Evolutionary conservation across 2,329 filamentous ascomycete genomes (phyloP).

Genomic region (Immersiporthe knoxdaviesiana): DNA sequence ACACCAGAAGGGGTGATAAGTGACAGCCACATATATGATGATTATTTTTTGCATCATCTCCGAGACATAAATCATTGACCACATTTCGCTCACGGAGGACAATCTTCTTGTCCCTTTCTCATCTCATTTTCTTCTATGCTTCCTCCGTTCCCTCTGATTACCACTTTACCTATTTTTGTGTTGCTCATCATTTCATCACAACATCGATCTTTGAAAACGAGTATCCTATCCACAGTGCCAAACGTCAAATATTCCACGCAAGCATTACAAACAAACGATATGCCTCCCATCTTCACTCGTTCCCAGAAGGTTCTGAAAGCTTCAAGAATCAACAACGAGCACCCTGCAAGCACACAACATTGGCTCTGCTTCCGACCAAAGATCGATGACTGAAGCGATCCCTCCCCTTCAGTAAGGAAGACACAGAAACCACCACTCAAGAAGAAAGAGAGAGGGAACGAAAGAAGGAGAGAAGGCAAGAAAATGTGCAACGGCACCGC

Average conservation of each 20-base stretch:
- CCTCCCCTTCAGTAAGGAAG: neutral
- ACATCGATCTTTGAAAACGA: neutral
- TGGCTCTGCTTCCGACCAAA: neutral
- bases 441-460: neutral
- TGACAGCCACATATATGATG: neutral
- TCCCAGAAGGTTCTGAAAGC: constrained; percentile 13
- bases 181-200: neutral
- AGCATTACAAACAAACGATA: constrained; percentile 8
- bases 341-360: neutral
- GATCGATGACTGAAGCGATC: neutral
- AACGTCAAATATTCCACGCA: neutral
- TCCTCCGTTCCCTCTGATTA: neutral
- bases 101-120: neutral
- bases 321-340: neutral
- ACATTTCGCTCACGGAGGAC: neutral
- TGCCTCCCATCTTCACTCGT: constrained; percentile 10
- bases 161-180: neutral
- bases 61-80: constrained; percentile 4
- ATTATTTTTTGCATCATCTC: constrained; percentile 19
- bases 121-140: neutral
- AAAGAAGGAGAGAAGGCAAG: neutral
- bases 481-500: constrained; percentile 30
- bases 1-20: constrained; percentile 4
- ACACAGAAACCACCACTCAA: neutral
- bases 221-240: neutral